These are phyloP conservation scores for Crithidia acanthocephali DNA, from an alignment of 208 protist species.

Conservation along the genomic window DNA sequence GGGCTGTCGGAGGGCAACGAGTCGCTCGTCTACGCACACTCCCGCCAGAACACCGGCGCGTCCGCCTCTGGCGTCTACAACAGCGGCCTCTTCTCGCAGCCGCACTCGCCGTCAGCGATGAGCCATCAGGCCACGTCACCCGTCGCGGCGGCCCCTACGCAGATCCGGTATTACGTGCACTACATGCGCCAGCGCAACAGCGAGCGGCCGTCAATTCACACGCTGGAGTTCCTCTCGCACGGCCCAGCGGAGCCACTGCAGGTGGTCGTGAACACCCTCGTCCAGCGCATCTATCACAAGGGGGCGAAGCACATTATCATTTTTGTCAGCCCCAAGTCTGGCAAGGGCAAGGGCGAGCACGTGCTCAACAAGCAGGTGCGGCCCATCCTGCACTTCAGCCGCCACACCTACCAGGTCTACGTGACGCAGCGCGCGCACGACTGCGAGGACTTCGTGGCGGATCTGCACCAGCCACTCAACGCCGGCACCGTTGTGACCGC, in stretches of 20 bases:
- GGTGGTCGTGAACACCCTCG: slow-evolving; percentile 34
- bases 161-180: slow-evolving; percentile 56
- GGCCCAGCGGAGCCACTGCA: slow-evolving; percentile 26
- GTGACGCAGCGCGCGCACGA: slow-evolving; percentile 71
- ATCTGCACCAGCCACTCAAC: slow-evolving; percentile 58
- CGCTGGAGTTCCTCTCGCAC: slow-evolving; percentile 49
- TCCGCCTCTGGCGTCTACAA: slow-evolving; percentile 5
- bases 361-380: slow-evolving; percentile 58
- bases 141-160: background rate
- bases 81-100: slow-evolving; percentile 16
- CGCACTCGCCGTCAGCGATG: slow-evolving; percentile 1
- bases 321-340: slow-evolving; percentile 84
- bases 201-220: slow-evolving; percentile 50
- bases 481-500: slow-evolving; percentile 55
- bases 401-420: slow-evolving; percentile 58
- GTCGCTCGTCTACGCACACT: slow-evolving; percentile 40
- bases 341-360: slow-evolving; percentile 62
- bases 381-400: slow-evolving; percentile 75
- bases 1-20: slow-evolving; percentile 17
- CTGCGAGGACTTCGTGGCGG: slow-evolving; percentile 84
- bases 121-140: slow-evolving; percentile 1
- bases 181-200: slow-evolving; percentile 43
- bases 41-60: slow-evolving; percentile 39
- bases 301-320: slow-evolving; percentile 66
- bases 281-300: slow-evolving; percentile 55